Evolutionary conservation across 1,139 yeast genomes (phyloP), one percentile per base, ranked within the genome.

Genomic region (Protomyces macrosporus): DNA sequence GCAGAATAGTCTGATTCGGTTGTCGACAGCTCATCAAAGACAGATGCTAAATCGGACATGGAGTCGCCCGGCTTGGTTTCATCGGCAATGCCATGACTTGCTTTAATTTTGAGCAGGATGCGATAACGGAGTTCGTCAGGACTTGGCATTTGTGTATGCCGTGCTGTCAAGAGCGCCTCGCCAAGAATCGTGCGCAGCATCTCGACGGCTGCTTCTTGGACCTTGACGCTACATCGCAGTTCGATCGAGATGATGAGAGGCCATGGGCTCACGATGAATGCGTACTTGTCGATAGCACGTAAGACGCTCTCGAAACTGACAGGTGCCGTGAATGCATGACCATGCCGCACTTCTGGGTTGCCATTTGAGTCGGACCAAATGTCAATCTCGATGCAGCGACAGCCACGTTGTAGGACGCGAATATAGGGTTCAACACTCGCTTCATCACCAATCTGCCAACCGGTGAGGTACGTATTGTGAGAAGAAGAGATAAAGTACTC

Each of bases 231-330:
- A 74, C 98, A 93, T 70, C 87, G 88, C 0, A 90, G 81, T 72
- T 95, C 98, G 40, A 95, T 78, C 9, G 97, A 90, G n/a, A 95
- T 72, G 23, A 93, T 86, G 55, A 95, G 77, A 0, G 99, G 99
- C 66, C 80, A 86, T 0, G 95, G 91, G 0, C 96, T 83, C 0
- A 90, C 78, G 23, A 88, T 84, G 74, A 95, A 95, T 0, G 96
- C 96, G 75, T 89, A 90, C 72, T 89, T 87, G 68, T 86, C 82
- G 10, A 93, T 83, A 0, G 90, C 83, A 55, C 81, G 82, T 12
- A 90, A 75, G 1, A 91, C 98, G 68, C 86, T 85, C 23, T 77
- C 74, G 57, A 93, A 81, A 0, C 85, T 82, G 33, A 93, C 83
- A 0, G 90, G 82, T 0, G 87, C 79, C 0, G 98, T 90, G 61